Conservation (phyloP, 257 asterid genomes). For the Salvia hispanica region DNA sequence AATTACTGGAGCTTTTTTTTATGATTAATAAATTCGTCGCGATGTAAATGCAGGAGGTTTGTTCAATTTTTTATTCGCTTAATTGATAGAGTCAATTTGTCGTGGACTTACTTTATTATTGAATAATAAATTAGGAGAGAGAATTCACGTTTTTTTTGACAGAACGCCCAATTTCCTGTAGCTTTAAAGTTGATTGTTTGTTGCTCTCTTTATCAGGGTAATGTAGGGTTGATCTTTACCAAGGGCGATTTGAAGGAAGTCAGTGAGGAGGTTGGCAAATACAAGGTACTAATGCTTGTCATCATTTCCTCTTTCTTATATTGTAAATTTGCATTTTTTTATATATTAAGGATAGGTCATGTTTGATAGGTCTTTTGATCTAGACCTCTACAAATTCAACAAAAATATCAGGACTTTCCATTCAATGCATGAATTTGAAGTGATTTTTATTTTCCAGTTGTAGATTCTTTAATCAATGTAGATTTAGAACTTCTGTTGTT, state of each 20-base stretch:
- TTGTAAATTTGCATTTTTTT: neutral
- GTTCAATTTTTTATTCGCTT: neutral
- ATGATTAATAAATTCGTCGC: neutral
- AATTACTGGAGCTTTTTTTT: neutral
- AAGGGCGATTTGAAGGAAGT: constrained; percentile 94
- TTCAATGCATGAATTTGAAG: neutral
- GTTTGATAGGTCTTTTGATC: neutral
- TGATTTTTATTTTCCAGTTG: neutral
- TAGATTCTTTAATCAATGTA: neutral
- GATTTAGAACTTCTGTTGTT: neutral
- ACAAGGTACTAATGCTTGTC: constrained; percentile 51
- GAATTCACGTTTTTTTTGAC: too few species aligned
- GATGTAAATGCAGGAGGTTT: neutral
- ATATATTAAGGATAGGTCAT: neutral
- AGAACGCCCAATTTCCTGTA: neutral
- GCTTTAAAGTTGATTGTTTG: neutral
- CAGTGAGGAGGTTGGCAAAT: constrained; percentile 75
- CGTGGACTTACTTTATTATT: neutral
- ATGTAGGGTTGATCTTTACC: constrained; percentile 83
- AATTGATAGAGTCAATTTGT: neutral
- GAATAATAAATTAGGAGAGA: too few species aligned
- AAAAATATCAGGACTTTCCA: neutral
- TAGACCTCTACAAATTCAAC: too few species aligned
- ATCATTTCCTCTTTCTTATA: neutral
- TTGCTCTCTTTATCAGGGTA: constrained; percentile 51